Conservation (phyloP, 257 asterid species). For the Orobanche coerulescens region DNA sequence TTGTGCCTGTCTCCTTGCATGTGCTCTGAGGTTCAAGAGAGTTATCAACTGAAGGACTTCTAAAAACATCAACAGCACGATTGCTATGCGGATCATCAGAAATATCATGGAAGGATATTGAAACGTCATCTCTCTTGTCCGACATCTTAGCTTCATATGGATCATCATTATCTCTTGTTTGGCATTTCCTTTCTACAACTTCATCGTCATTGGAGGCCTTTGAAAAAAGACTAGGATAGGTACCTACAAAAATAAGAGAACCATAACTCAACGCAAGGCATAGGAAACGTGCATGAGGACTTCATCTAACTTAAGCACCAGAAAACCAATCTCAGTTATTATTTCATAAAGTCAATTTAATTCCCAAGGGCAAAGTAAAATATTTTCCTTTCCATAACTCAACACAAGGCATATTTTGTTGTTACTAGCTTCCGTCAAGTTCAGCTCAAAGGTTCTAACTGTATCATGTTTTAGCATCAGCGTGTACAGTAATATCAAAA, state of each 20-base stretch:
- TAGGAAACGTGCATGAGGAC: neutral
- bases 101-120: slow-evolving; percentile 10
- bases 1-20: slow-evolving; percentile 9
- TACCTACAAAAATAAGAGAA: slow-evolving; percentile 15
- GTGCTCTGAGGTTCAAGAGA: slow-evolving; percentile 4
- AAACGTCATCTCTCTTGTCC: slow-evolving; percentile 15
- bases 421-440: neutral
- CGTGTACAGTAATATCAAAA: neutral
- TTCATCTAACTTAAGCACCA: neutral
- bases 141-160: slow-evolving; percentile 7
- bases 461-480: neutral
- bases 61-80: neutral
- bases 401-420: too few relatives aligned
- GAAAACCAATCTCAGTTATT: neutral
- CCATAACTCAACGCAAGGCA: neutral
- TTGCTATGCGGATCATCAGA: slow-evolving; percentile 11
- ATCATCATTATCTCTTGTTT: slow-evolving; percentile 6
- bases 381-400: neutral
- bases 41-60: neutral
- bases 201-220: slow-evolving; percentile 20
- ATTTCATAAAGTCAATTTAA: neutral
- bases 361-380: neutral
- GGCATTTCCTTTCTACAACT: neutral
- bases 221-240: slow-evolving; percentile 6
- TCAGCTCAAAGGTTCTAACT: neutral